phyloP scores from a whole-genome alignment of 768 basidiomycete genomes.

The Hypholoma sublateritium region DNA sequence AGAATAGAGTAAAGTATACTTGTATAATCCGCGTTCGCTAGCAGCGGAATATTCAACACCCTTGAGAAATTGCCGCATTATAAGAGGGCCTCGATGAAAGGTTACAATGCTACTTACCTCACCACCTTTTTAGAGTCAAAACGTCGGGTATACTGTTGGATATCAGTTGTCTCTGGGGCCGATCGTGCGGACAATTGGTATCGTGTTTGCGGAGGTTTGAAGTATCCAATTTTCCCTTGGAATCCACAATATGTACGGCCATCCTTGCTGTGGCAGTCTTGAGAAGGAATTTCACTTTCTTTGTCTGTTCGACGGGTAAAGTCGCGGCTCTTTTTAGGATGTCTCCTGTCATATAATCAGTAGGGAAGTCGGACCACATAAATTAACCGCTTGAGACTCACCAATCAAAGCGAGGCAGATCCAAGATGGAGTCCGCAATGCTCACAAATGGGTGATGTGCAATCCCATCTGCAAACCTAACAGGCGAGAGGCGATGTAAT shows the following conservation, averaged over 20 bases:
- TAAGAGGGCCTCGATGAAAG: not conserved
- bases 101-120: not conserved
- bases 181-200: constrained; percentile 50
- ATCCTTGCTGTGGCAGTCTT: constrained; percentile 32
- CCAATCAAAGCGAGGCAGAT: constrained; percentile 77
- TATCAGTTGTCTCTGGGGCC: constrained; percentile 38
- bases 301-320: too few relatives aligned
- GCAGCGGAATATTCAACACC: constrained; percentile 58
- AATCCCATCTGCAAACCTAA: constrained; percentile 46
- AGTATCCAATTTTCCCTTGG: constrained; percentile 30
- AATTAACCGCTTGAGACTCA: constrained; percentile 26
- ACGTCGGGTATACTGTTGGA: constrained; percentile 70
- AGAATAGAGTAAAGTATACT: constrained; percentile 33
- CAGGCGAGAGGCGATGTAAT: constrained; percentile 32
- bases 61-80: constrained; percentile 30
- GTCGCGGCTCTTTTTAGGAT: constrained; percentile 23
- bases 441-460: constrained; percentile 59
- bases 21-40: constrained; percentile 62
- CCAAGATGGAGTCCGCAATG: constrained; percentile 72
- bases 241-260: constrained; percentile 36
- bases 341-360: constrained; percentile 28
- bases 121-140: constrained; percentile 54
- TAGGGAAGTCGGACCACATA: not conserved
- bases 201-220: constrained; percentile 33
- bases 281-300: not conserved